Evolutionary conservation across 495 filamentous ascomycete genomes (phyloP).

Genomic region (Lindgomyces ingoldianus): DNA sequence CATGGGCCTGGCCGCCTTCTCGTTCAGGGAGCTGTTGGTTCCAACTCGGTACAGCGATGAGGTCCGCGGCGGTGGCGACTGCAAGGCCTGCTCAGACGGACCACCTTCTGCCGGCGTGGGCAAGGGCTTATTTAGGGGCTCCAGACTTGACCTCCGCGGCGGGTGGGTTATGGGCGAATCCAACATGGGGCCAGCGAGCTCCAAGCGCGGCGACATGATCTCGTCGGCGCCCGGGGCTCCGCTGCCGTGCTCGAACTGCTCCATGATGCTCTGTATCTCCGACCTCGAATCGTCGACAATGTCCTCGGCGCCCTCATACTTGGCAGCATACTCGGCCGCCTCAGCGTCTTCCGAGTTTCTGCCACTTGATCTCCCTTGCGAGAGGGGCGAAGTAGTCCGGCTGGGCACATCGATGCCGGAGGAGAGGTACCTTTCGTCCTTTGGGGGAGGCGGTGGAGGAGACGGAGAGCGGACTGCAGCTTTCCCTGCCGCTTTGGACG

Average conservation of each 20-base stretch:
- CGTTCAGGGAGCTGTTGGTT: conserved; percentile 42
- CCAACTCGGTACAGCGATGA: conserved; percentile 37
- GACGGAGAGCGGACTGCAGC: conserved; percentile 30
- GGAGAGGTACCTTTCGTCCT: conserved; percentile 63
- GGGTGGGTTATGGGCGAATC: conserved; percentile 67
- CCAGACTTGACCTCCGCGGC: conserved; percentile 80
- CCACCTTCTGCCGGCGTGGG: conserved; percentile 12
- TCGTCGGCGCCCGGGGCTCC: conserved; percentile 68
- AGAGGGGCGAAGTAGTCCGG: conserved; percentile 56
- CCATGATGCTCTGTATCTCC: conserved; percentile 97
- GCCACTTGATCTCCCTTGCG: conserved; percentile 26
- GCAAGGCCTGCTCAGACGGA: conserved; percentile 24
- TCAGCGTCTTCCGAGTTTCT: conserved; percentile 35
- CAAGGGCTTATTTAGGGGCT: conserved; percentile 55
- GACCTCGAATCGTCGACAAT: conserved; percentile 68
- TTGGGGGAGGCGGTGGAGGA: conserved; percentile 41
- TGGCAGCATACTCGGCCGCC: conserved; percentile 49
- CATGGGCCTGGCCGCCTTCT: conserved; percentile 44
- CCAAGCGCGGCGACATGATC: conserved; percentile 79
- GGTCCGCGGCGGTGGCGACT: conserved; percentile 35
- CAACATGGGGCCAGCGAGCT: conserved; percentile 69
- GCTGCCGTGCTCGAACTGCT: conserved; percentile 61
- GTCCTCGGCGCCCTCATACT: conserved; percentile 53
- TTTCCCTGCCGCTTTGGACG: conserved; percentile 27
- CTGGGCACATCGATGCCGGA: conserved; percentile 47